These are phyloP conservation scores for Botrytis fragariae DNA, from an alignment of 2,329 filamentous ascomycete genomes.

Conservation along the genomic window DNA sequence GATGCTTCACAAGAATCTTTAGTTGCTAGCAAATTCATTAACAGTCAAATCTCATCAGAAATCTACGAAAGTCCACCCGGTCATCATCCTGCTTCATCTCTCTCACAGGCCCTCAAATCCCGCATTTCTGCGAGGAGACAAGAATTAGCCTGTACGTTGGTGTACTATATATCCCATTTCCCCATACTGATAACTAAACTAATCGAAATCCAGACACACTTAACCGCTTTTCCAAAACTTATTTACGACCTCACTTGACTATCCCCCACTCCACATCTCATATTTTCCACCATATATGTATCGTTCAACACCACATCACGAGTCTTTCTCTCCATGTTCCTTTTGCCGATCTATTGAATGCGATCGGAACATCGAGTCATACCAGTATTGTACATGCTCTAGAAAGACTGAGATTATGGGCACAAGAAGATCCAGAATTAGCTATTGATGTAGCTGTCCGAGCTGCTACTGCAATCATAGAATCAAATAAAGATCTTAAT, in stretches of 20 bases:
- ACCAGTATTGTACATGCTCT: conserved; percentile 25
- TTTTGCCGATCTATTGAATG: background rate
- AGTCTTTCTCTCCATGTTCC: conserved; percentile 8
- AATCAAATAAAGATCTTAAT: background rate
- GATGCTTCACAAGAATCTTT: conserved; percentile 28
- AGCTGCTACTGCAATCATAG: conserved; percentile 26
- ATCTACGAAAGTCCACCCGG: background rate
- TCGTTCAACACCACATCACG: conserved; percentile 9
- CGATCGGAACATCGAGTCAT: conserved; percentile 20
- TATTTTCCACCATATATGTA: conserved; percentile 1
- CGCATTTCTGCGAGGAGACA: conserved; percentile 3
- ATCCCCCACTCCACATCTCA: conserved; percentile 18
- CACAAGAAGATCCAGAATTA: conserved; percentile 15
- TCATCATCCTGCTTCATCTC: background rate
- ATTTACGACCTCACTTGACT: background rate
- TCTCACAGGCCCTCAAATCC: conserved; percentile 9
- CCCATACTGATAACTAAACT: background rate
- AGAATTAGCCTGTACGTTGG: conserved; percentile 17
- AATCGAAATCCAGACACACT: conserved; percentile 6
- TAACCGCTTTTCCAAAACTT: conserved; percentile 24
- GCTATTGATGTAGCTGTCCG: conserved; percentile 26
- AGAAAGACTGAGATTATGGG: conserved; percentile 26
- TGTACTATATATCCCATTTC: background rate
- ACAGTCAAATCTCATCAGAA: conserved; percentile 13
- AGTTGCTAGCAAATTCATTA: conserved; percentile 27